phyloP scores from a whole-genome alignment of 208 protist genomes.

The Leishmania tropica region DNA sequence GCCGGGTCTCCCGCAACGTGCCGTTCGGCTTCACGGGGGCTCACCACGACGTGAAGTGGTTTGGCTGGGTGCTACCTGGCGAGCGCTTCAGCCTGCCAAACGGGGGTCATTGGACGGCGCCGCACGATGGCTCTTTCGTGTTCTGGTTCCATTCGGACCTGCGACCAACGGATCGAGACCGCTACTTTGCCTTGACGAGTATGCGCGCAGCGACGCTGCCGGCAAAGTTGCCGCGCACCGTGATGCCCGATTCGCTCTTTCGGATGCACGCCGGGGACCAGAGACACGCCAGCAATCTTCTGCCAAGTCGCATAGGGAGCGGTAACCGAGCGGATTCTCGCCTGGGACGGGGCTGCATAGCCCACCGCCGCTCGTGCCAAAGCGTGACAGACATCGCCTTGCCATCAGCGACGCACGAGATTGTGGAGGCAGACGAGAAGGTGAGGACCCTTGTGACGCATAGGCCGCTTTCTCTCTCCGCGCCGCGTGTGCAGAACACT shows the following conservation, averaged over 20 bases:
- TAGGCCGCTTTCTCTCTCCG: background rate
- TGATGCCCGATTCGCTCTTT: slow-evolving; percentile 63
- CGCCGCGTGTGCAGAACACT: background rate
- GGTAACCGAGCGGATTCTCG: slow-evolving; percentile 2
- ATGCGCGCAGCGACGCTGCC: slow-evolving; percentile 50
- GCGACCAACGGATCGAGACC: slow-evolving; percentile 66
- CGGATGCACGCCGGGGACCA: slow-evolving; percentile 39
- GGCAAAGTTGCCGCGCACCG: slow-evolving; percentile 42
- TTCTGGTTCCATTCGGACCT: slow-evolving; percentile 76
- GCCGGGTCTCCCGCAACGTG: slow-evolving; percentile 49
- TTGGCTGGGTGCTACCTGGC: slow-evolving; percentile 74
- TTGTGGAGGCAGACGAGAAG: slow-evolving; percentile 22
- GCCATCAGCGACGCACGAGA: slow-evolving; percentile 26
- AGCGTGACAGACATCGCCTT: slow-evolving; percentile 23
- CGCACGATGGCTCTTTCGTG: slow-evolving; percentile 73
- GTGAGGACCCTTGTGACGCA: background rate
- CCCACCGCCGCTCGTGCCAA: slow-evolving; percentile 31
- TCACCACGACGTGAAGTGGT: slow-evolving; percentile 53
- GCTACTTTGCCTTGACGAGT: slow-evolving; percentile 76
- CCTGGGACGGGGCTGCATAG: background rate
- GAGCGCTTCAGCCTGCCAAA: slow-evolving; percentile 63
- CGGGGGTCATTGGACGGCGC: slow-evolving; percentile 47
- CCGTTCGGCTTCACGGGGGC: slow-evolving; percentile 59
- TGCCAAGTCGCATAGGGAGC: slow-evolving; percentile 15
- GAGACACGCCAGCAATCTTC: slow-evolving; percentile 1